Base-by-base conservation (phyloP, 805 yeast genomes). In the Cyberlindnera lachancei region DNA sequence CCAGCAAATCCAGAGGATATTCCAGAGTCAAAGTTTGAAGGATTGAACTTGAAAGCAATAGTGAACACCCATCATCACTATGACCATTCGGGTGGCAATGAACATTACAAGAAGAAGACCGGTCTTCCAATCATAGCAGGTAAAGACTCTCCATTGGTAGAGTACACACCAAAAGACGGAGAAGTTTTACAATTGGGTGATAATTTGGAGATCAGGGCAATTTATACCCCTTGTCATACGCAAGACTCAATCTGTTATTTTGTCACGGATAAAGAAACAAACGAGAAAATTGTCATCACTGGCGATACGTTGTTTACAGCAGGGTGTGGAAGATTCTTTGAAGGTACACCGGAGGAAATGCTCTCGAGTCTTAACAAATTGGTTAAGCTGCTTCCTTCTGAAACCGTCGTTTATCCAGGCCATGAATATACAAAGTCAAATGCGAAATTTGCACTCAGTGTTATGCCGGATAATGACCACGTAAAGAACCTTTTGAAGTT, bases 201-300 rank as follows among this genome's bases (percentile, higher is more conserved):
- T 25, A 55, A 68, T 40, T 52, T 90, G 31, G 66, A 73, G 13
- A 71, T 88, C 31, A 75, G 79, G 2, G 94, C 96, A 1, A 64
- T 90, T 24, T 90, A 90, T 58, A 92, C 99, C 0, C 98, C 99
- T 4, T 92, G 99, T 53, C 99, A 92, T 56, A 92, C 99, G 0
- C 92, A 82, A 58, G 99, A 92, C 58, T 85, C 95, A 4, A 83
- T 92, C 38, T 90, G 97, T 52, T 92, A 86, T 58, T 81, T 58
- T 46, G 86, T 73, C 0, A 63, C 63, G 29, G 97, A 90, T 53
- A 27, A 38, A 0, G 53, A 56, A 22, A 73, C 87, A 1, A 68
- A 66, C 21, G 74, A 86, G 44, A 66, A 65, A 41, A 87, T 81
- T 4, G 87, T 92, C 2, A 86, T 92, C 60, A 85, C 96, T 0